Base-by-base conservation (phyloP, 2,329 filamentous ascomycete species). In the Leptographium procerum region DNA sequence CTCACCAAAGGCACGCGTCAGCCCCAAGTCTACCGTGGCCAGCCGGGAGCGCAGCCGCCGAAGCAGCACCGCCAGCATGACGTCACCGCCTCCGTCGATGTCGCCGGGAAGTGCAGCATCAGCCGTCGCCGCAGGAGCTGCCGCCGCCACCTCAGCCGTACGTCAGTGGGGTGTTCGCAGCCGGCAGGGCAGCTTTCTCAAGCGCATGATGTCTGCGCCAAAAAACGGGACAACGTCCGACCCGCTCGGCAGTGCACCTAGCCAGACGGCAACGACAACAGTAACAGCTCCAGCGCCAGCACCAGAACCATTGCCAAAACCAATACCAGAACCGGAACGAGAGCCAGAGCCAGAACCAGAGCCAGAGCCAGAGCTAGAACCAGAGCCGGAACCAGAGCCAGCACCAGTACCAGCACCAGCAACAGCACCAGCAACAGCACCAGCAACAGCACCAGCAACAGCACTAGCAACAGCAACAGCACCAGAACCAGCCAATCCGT, bases 21-120 rank as follows among this genome's bases (percentile, higher is more conserved):
- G 67, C 2, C 62, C 67, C 33, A 70, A 67, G 51, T 69, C 75
- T 36, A 70, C 74, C 3, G 73, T 73, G 61, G 66, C 68, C 16
- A 68, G 67, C 4, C 65, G 67, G 51, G 64, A 65, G 3, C 62
- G 73, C 24, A 65, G 66, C 33, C 68, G 67, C 56, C 73, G 70
- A 57, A 65, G 68, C 13, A 73, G 71, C 62, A 70, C 68, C 57
- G 65, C 64, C 61, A 71, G 68, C 52, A 62, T 71, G 9, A 64
- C 47, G 11, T 29, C 55, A 29, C 29, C 29, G 4, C 31, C 24
- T 63, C 64, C 36, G 61, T 66, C 58, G 59, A 26, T 64, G 61
- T 43, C 40, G 10, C 34, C 34, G 7, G 36, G 14, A 40, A 19
- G 14, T 14, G 13, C 36, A n/a, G 40, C 40, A 43, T 2, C 40